These are phyloP conservation scores for Hyaloscypha finlandica DNA, from an alignment of 495 filamentous ascomycete genomes.

Conservation along the genomic window DNA sequence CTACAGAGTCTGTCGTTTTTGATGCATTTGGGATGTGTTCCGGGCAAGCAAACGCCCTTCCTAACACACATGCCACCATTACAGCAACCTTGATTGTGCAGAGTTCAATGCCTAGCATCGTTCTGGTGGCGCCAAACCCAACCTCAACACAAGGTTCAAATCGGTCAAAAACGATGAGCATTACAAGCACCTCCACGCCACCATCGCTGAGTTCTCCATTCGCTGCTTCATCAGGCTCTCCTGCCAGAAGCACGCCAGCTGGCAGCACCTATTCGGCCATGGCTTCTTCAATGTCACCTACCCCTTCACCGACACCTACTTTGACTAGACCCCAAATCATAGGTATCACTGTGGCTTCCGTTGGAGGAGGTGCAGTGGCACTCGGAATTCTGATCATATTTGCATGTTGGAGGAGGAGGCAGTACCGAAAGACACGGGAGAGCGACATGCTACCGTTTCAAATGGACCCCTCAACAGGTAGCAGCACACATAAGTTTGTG, in stretches of 20 bases:
- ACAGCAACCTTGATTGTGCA: constrained; percentile 55
- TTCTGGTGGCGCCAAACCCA: constrained; percentile 21
- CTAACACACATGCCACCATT: constrained; percentile 61
- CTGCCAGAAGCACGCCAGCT: constrained; percentile 22
- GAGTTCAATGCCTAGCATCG: constrained; percentile 26
- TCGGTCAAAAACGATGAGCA: constrained; percentile 30
- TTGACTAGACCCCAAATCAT: constrained; percentile 41
- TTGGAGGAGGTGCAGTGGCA: constrained; percentile 41
- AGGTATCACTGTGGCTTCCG: constrained; percentile 48
- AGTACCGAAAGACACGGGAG: constrained; percentile 35
- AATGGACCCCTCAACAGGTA: constrained; percentile 35
- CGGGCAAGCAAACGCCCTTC: constrained; percentile 50
- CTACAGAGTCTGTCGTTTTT: constrained; percentile 28
- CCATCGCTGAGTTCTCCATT: constrained; percentile 2
- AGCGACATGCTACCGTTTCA: constrained; percentile 41
- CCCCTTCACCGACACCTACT: constrained; percentile 26
- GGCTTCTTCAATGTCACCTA: constrained; percentile 27
- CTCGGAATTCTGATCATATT: constrained; percentile 45
- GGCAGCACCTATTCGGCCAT: constrained; percentile 20
- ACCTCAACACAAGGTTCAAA: constrained; percentile 9
- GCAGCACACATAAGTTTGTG: constrained; percentile 17
- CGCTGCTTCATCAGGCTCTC: constrained; percentile 15
- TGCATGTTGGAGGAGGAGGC: constrained; percentile 39
- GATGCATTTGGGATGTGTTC: constrained; percentile 61
- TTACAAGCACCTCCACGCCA: constrained; percentile 22